Evolutionary conservation across 495 filamentous ascomycete genomes (phyloP).

Genomic region (Daldinia decipiens): DNA sequence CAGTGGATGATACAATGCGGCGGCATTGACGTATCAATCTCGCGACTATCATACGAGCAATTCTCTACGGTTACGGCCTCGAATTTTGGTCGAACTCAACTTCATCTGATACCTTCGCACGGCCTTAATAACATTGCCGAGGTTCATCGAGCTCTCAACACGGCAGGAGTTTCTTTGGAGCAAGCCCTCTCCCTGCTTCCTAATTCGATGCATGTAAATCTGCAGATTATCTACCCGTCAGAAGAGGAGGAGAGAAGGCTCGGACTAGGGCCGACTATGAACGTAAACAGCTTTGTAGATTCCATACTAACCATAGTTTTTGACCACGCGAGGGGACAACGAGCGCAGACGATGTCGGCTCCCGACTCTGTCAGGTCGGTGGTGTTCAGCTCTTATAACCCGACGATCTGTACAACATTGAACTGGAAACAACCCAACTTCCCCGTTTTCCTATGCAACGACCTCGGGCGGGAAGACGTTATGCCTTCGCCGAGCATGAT

Average conservation of each 20-base stretch:
- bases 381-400: constrained; percentile 91
- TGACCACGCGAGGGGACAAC: constrained; percentile 82
- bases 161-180: constrained; percentile 76
- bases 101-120: constrained; percentile 57
- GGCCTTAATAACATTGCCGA: constrained; percentile 67
- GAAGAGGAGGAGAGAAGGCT: constrained; percentile 72
- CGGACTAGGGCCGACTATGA: constrained; percentile 74
- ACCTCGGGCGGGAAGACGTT: constrained; percentile 71
- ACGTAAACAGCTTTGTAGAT: constrained; percentile 89
- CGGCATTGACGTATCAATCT: constrained; percentile 83
- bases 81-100: constrained; percentile 55
- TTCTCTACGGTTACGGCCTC: constrained; percentile 73
- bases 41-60: constrained; percentile 76
- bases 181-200: constrained; percentile 80
- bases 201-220: constrained; percentile 80
- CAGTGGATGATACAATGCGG: constrained; percentile 80
- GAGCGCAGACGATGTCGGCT: constrained; percentile 63
- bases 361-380: constrained; percentile 80
- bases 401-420: constrained; percentile 86
- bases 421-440: constrained; percentile 99
- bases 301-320: constrained; percentile 86
- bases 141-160: constrained; percentile 74
- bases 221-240: constrained; percentile 87
- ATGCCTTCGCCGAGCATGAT: constrained; percentile 54
- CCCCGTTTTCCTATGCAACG: constrained; percentile 93